Percentiles rank a stretch among this genome's conserved stretches.
Conservation (phyloP, 805 yeast species). For the Aciculoconidium aculeatum region DNA sequence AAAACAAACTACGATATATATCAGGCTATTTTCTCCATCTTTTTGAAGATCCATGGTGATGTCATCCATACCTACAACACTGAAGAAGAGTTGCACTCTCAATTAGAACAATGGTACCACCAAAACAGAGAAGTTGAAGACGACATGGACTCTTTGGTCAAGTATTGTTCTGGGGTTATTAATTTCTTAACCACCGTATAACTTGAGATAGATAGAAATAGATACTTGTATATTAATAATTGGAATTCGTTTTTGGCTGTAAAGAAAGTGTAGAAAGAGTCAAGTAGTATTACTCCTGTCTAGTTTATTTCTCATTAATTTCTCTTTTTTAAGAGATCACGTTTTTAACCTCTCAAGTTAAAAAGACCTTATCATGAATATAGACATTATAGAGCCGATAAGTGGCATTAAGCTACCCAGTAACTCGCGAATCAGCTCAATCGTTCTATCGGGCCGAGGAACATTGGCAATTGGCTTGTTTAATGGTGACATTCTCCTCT, state of each 20-base stretch:
- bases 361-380: conserved; percentile 32
- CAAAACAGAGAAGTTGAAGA: conserved; percentile 37
- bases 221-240: background rate
- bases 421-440: too few species aligned
- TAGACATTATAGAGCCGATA: conserved; percentile 33
- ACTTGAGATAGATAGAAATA: background rate
- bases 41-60: conserved; percentile 79
- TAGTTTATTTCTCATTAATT: too few species aligned
- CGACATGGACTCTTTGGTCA: conserved; percentile 59
- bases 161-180: conserved; percentile 78
- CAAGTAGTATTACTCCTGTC: too few species aligned
- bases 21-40: conserved; percentile 73
- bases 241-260: conserved; percentile 1
- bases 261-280: background rate
- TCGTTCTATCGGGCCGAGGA: too few species aligned
- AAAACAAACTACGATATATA: conserved; percentile 69
- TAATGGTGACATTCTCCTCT: conserved; percentile 31
- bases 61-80: conserved; percentile 42
- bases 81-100: conserved; percentile 35
- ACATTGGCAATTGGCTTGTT: conserved; percentile 28
- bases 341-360: too few species aligned
- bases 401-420: conserved; percentile 26
- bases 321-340: too few species aligned
- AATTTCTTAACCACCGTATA: conserved; percentile 48
- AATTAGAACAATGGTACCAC: conserved; percentile 46